These are phyloP conservation scores for Pleurotus sapidus DNA, from an alignment of 768 basidiomycete genomes.

Conservation along the genomic window DNA sequence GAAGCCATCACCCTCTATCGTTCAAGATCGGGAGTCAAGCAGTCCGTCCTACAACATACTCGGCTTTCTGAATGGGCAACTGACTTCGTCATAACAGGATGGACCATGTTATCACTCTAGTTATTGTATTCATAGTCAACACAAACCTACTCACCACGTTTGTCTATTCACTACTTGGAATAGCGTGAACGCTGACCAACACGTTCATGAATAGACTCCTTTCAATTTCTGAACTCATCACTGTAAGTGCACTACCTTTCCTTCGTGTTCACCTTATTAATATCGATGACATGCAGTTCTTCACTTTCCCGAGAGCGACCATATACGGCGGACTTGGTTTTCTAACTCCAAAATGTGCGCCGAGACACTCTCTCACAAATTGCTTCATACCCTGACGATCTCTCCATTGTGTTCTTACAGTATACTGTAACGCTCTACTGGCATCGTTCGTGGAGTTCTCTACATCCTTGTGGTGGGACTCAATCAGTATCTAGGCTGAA, in stretches of 20 bases:
- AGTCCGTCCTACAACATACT: neutral
- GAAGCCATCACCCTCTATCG: neutral
- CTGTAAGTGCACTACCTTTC: neutral
- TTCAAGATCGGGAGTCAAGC: neutral
- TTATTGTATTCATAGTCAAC: constrained; percentile 8
- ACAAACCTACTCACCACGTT: constrained; percentile 9
- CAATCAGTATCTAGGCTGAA: neutral
- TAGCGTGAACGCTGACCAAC: neutral
- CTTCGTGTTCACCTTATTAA: neutral
- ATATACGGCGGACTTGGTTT: constrained; percentile 7
- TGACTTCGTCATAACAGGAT: neutral
- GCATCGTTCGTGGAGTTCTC: neutral
- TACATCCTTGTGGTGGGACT: neutral
- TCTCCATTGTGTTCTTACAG: neutral
- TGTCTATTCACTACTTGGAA: neutral
- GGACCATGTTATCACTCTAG: constrained; percentile 6
- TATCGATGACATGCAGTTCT: neutral
- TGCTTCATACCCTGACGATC: neutral
- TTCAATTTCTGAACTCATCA: neutral
- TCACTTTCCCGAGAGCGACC: constrained; percentile 4
- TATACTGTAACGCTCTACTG: neutral
- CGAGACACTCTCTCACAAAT: no score
- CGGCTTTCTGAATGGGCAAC: neutral
- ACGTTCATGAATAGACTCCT: neutral
- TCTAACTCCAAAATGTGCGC: constrained; percentile 1